Base-by-base conservation (phyloP, 73 alveolate species). In the Paramecium sonneborni region DNA sequence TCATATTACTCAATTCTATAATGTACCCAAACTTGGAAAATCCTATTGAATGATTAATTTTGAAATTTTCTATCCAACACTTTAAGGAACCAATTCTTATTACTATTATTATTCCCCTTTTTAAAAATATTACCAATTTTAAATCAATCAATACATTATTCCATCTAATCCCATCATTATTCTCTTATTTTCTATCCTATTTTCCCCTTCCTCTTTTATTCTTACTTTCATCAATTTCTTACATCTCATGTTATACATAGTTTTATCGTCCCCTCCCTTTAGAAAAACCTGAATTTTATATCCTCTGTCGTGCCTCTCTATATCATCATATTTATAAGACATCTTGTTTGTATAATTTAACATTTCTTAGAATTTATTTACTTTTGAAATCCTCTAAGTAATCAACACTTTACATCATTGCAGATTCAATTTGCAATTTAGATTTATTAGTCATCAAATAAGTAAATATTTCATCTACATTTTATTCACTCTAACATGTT, bases 11-110 rank as follows among this genome's bases (percentile, higher is more conserved):
- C 84, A 62, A 62, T 32, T 62, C 84, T 62, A 62, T 26, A 30
- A 62, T 32, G 84, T 24, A 62, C 44, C 84, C 84, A 62, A 62
- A 62, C 15, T 32, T 62, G 84, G 84, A 44, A 62, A 62, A 62
- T 62, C 24, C 28, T 26, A 10, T 30, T 62, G 6, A 11, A 62
- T 21, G 1, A 7, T 7, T 15, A 23, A 24, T 5, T 62, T 62
- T 0, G 84, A 21, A 23, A 21, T 62, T 62, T 32, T 62, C 20
- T 62, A 30, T 12, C 1, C 23, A 9, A 24, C 20, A 1, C 48
- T 62, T 32, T 62, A 23, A 4, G 84, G 46, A 30, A 62, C 84
- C 12, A 62, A 26, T 30, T 62, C 5, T 23, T 62, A 62, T 26
- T 62, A 30, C 28, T 62, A 15, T 32, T 62, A 12, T 26, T 24